These are phyloP conservation scores for Carex scoparia DNA, from an alignment of 176 grass and related monocot species.

Conservation along the genomic window DNA sequence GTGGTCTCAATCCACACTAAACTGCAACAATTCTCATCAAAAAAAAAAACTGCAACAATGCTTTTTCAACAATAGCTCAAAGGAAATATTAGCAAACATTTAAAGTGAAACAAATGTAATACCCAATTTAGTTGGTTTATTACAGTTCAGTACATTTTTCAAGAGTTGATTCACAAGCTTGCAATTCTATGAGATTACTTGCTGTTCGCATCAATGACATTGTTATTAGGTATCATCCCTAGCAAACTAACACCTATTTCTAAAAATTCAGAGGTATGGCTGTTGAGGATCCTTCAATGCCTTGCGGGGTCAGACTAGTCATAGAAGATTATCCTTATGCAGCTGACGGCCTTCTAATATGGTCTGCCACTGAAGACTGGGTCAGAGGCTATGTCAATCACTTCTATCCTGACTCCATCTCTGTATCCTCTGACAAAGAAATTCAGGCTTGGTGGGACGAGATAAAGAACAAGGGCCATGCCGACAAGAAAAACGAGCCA, in stretches of 20 bases:
- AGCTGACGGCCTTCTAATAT: conserved; percentile 62
- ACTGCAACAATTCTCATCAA: not conserved
- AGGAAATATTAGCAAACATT: not conserved
- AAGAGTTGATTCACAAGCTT: not conserved
- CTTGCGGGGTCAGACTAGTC: conserved; percentile 45
- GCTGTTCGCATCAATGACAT: not conserved
- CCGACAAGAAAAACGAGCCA: conserved; percentile 86
- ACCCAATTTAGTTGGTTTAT: not conserved
- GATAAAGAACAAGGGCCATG: conserved; percentile 74
- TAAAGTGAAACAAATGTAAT: not conserved
- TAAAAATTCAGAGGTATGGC: conserved; percentile 54
- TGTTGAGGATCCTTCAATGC: conserved; percentile 31
- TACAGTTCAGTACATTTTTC: not conserved
- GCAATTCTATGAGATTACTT: not conserved
- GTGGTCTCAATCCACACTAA: not conserved
- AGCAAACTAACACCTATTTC: not conserved
- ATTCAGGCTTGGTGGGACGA: conserved; percentile 75
- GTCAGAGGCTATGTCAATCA: conserved; percentile 36
- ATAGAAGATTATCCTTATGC: conserved; percentile 88
- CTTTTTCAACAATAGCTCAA: not conserved
- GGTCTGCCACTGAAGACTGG: conserved; percentile 62
- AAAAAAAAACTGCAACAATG: too few relatives aligned
- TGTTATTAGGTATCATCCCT: not conserved
- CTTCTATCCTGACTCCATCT: conserved; percentile 48
- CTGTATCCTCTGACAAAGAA: conserved; percentile 44